Percentiles rank a stretch among this genome's conserved stretches.
phyloP scores from a whole-genome alignment of 257 asterid species.

The Cinchona pubescens region DNA sequence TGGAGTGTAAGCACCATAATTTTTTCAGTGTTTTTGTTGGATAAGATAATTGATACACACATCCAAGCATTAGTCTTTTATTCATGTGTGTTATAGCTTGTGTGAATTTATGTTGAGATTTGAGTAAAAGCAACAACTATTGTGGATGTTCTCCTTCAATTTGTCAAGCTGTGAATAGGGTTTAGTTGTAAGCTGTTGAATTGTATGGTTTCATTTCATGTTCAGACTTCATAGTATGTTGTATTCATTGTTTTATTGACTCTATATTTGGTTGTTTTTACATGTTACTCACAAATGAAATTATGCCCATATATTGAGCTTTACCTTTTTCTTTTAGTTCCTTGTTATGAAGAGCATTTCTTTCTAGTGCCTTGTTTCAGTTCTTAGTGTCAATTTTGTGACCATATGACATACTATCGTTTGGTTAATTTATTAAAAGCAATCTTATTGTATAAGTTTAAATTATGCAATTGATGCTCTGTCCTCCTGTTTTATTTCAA shows the following conservation, averaged over 20 bases:
- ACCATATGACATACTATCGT: too few species aligned
- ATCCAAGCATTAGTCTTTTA: not conserved
- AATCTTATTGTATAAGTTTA: not conserved
- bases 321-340: not conserved
- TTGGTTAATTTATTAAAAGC: not conserved
- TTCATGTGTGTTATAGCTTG: not conserved
- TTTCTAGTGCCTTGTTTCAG: not conserved
- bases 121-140: not conserved
- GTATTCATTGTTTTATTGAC: too few species aligned
- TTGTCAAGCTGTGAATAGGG: not conserved
- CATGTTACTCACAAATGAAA: not conserved
- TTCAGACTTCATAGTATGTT: not conserved
- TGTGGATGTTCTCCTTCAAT: not conserved
- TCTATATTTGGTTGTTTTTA: too few species aligned
- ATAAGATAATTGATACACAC: not conserved
- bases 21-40: not conserved
- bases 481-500: not conserved
- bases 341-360: too few species aligned
- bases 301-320: not conserved
- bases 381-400: too few species aligned
- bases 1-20: constrained; percentile 54
- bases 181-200: not conserved
- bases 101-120: not conserved
- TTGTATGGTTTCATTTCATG: not conserved
- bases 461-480: not conserved